Evolutionary conservation across 2,329 filamentous ascomycete species (phyloP), one percentile per base, ranked within the genome.

Genomic region (Fusarium bactridioides): DNA sequence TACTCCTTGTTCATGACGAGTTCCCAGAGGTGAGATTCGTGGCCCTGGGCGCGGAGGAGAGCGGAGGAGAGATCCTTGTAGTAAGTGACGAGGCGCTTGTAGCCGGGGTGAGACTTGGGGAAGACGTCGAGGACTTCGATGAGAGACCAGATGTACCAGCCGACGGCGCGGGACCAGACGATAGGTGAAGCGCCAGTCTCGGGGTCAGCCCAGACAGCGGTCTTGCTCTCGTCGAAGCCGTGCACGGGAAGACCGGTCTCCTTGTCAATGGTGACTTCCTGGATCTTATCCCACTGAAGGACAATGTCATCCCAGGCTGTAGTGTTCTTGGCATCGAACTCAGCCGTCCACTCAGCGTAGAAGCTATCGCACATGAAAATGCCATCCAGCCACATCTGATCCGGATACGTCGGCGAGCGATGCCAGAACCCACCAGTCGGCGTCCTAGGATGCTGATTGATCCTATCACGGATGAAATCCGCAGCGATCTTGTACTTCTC

Each of bases 351-450:
- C 38, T 75, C 75, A 5, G 83, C 82, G 51, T 84, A 85, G 74
- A 85, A 85, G 3, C 79, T 78, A 45, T 84, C 82, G 4, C 84
- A 83, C 85, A 87, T 87, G 78, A 82, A 87, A 27, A 86, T 85
- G 3, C 88, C 88, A 69, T 88, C 86, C 0, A 89, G 81, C 87
- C 87, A 67, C 65, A 67, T 67, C 40, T 89, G 85, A 69, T 87
- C 83, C 23, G 81, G 81, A 69, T 87, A 88, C 5, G 80, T 78
- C 37, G 84, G 79, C 21, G 81, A 77, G 2, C 79, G 73, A 70
- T 89, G 87, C 86, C 86, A 89, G 80, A 89, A 87, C 2, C 87
- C 87, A 13, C 87, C 87, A 1, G 81, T 77, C 0, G 83, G 77
- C 0, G 84, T 89, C 19, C 87, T 82, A 10, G 86, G 86, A 66